phyloP scores from a whole-genome alignment of 331 rosid species.

The Acacia concinna region DNA sequence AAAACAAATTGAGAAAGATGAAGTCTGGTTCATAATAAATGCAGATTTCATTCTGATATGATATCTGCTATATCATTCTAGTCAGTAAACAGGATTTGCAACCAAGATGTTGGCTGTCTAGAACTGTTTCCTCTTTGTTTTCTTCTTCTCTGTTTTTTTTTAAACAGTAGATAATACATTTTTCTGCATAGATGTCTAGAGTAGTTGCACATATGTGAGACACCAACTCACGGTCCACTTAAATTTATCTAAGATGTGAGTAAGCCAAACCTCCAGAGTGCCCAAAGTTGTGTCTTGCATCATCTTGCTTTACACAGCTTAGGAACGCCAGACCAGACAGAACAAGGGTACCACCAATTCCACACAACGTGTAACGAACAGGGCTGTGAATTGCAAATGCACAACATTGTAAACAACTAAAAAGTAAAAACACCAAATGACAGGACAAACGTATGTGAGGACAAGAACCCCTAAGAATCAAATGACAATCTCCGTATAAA shows the following conservation, averaged over 20 bases:
- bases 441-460: slow-evolving; percentile 9
- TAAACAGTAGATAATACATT: neutral
- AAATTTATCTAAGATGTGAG: slow-evolving; percentile 15
- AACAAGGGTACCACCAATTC: slow-evolving; percentile 71
- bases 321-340: slow-evolving; percentile 66
- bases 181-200: neutral
- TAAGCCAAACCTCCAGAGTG: slow-evolving; percentile 70
- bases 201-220: neutral
- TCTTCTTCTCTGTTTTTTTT: no score
- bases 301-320: slow-evolving; percentile 81
- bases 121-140: neutral
- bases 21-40: neutral
- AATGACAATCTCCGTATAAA: slow-evolving; percentile 22
- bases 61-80: neutral
- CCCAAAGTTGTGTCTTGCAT: slow-evolving; percentile 91
- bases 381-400: slow-evolving; percentile 46
- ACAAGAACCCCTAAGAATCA: neutral
- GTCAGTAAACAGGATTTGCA: neutral
- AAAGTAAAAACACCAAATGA: slow-evolving; percentile 14
- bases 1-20: neutral
- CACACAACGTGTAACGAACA: slow-evolving; percentile 64
- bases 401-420: slow-evolving; percentile 4
- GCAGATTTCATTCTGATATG: neutral
- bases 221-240: slow-evolving; percentile 5
- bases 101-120: neutral